These are phyloP conservation scores for Kluyveromyces sp. DNA, from an alignment of 1,139 yeast species.

Conservation along the genomic window DNA sequence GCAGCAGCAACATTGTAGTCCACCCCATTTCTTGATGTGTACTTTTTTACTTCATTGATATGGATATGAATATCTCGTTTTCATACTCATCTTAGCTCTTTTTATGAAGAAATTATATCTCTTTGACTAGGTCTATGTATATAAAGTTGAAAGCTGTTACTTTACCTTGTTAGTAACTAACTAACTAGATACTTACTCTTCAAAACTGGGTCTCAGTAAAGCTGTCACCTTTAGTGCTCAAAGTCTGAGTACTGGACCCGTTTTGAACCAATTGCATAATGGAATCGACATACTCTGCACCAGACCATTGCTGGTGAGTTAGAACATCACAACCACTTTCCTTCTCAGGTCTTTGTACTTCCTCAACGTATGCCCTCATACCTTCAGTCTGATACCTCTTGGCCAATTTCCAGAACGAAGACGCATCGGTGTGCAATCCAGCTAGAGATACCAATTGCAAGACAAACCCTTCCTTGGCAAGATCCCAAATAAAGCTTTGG, in stretches of 20 bases:
- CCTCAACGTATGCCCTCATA: constrained; percentile 49
- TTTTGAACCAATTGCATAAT: constrained; percentile 38
- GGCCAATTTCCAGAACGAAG: constrained; percentile 44
- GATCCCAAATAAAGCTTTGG: constrained; percentile 43
- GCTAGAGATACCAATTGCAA: constrained; percentile 48
- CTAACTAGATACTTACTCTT: neutral
- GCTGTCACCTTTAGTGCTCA: constrained; percentile 38
- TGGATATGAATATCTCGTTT: too few species aligned
- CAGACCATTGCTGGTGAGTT: constrained; percentile 56
- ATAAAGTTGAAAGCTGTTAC: too few species aligned
- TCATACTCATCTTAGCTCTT: too few species aligned
- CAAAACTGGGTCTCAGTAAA: constrained; percentile 39
- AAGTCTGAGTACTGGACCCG: constrained; percentile 39
- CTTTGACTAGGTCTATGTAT: too few species aligned
- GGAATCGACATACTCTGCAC: constrained; percentile 46
- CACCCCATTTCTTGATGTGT: too few species aligned
- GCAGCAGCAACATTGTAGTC: too few species aligned
- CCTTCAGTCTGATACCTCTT: constrained; percentile 41
- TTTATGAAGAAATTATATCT: too few species aligned
- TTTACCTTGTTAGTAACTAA: too few species aligned
- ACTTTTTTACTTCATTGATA: too few species aligned
- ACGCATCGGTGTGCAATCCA: constrained; percentile 45
- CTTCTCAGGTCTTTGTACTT: constrained; percentile 42
- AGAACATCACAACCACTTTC: constrained; percentile 42
- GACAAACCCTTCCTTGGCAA: constrained; percentile 49